Conservation (phyloP, 129 eudicot genomes). For the sunflower (Helianthus annuus) region HanXRQr2.0-SUNRISE NC_035433.2:86410785-86411284, state of each 20-base stretch:
- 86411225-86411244: no score
- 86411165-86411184: no score
- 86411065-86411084: no score
- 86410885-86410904: not conserved
- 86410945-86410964: not conserved
- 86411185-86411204: no score
- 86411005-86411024: not conserved
- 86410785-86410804: slow-evolving; percentile 35
- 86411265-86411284: no score
- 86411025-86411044: not conserved
- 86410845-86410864: not conserved
- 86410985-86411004: not conserved
- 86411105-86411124: no score
- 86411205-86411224: no score
- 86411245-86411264: no score
- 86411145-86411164: no score
- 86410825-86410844: slow-evolving; percentile 32
- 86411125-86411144: no score
- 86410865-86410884: not conserved
- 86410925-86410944: slow-evolving; percentile 14
- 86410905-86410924: not conserved
- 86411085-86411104: no score
- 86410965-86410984: not conserved
- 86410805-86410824: slow-evolving; percentile 14
- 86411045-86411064: no score